phyloP scores from a whole-genome alignment of 352 stramenopile species.

The Globisporangium orthogonon region DNA sequence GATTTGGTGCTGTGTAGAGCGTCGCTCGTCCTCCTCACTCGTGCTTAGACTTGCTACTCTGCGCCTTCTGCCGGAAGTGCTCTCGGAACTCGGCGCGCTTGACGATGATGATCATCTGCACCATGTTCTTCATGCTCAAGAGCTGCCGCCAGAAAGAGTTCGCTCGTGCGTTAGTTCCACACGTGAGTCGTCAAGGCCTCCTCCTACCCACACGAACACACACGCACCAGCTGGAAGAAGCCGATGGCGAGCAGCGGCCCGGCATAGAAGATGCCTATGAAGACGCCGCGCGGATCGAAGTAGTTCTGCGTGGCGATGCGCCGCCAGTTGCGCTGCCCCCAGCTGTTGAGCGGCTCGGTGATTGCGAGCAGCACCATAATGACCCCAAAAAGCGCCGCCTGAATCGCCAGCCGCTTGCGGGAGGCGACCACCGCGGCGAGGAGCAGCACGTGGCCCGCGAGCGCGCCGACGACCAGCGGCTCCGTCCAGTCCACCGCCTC shows the following conservation, averaged over 20 bases:
- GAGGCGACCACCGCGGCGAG: conserved; percentile 44
- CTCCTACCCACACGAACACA: neutral
- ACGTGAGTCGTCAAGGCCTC: neutral
- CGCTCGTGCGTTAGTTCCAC: neutral
- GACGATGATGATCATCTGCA: conserved; percentile 71
- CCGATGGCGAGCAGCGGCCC: conserved; percentile 62
- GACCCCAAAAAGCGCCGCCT: conserved; percentile 60
- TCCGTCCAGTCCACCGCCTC: conserved; percentile 78
- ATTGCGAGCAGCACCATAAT: conserved; percentile 50
- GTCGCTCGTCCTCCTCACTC: conserved; percentile 16
- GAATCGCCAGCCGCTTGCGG: conserved; percentile 43
- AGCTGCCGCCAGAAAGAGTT: conserved; percentile 22
- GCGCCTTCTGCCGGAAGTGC: conserved; percentile 33
- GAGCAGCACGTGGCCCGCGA: conserved; percentile 51
- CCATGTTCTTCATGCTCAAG: conserved; percentile 75
- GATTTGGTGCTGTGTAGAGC: neutral
- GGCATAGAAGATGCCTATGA: conserved; percentile 81
- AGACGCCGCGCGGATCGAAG: conserved; percentile 74
- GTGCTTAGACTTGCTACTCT: conserved; percentile 33
- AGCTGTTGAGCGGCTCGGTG: conserved; percentile 64
- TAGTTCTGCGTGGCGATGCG: conserved; percentile 74
- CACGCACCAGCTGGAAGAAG: conserved; percentile 68
- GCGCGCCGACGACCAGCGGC: conserved; percentile 53
- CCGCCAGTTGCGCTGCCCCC: conserved; percentile 50
- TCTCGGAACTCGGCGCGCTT: conserved; percentile 65